These are phyloP conservation scores for Sarcomyxa edulis DNA, from an alignment of 768 basidiomycete species.

Conservation along the genomic window DNA sequence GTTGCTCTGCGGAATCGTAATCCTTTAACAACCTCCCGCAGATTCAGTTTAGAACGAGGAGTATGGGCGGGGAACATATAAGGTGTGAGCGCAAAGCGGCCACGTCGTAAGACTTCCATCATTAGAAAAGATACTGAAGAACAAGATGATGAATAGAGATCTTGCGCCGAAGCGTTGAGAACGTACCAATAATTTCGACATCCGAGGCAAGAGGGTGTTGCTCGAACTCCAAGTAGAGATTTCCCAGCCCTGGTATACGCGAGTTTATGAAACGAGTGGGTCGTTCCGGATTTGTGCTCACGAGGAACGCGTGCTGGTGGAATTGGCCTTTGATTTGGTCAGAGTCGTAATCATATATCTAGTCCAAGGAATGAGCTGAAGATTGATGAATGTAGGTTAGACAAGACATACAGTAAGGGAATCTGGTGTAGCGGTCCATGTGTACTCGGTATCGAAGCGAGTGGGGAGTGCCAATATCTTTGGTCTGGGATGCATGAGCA, in stretches of 20 bases:
- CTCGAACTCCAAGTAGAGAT: slow-evolving; percentile 53
- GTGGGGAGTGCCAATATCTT: slow-evolving; percentile 57
- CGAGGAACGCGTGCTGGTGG: slow-evolving; percentile 40
- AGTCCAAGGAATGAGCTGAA: no score
- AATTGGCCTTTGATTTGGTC: slow-evolving; percentile 45
- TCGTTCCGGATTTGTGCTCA: slow-evolving; percentile 16
- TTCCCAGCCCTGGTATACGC: slow-evolving; percentile 47
- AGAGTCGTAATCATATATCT: slow-evolving; percentile 48
- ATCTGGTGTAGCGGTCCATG: slow-evolving; percentile 54
- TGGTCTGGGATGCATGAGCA: slow-evolving; percentile 28
- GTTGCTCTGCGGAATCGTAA: no score
- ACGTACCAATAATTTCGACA: slow-evolving; percentile 49
- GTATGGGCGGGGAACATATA: no score
- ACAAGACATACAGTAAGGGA: slow-evolving; percentile 40
- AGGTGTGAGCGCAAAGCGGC: slow-evolving; percentile 46
- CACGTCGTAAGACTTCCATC: slow-evolving; percentile 59
- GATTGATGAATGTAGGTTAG: slow-evolving; percentile 1
- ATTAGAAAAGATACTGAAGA: slow-evolving; percentile 53
- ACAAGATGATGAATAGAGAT: slow-evolving; percentile 9
- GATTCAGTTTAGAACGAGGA: no score
- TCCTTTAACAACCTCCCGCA: no score
- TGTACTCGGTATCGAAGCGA: slow-evolving; percentile 55
- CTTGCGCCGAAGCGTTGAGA: not conserved
- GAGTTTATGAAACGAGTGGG: slow-evolving; percentile 41
- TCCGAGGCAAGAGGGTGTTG: slow-evolving; percentile 41